Base-by-base conservation (phyloP, 1,139 yeast genomes). In the Oligophagozyma castellii region DNA sequence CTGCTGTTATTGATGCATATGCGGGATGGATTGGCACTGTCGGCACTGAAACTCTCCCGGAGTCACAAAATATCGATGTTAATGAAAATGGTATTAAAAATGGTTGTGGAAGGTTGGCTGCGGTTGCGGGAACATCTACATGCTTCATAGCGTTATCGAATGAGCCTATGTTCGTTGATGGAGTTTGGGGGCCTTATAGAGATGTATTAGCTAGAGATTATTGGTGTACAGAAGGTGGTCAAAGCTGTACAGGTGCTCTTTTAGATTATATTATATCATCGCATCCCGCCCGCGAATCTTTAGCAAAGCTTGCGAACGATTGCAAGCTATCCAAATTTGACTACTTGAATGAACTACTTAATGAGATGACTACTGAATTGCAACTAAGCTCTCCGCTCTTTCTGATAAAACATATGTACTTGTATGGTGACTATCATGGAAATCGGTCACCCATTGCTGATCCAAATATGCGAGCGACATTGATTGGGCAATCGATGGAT, bases 191-290 rank as follows among this genome's bases (percentile, higher is more conserved):
- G 13, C 98, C 98, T 3, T 89, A 89, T 58, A 69, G 84, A 46
- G 94, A 86, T 53, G 94, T 81, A 7, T 66, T 89, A 63, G 80
- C 92, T 12, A 79, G 81, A 21, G 84, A 75, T 8, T 76, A 67
- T 47, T 89, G 96, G 96, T 66, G 84, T 44, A 94, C 96, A n/a
- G 98, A 89, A 59, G 98, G 98, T 48, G 98, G 98, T 12, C 98
- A 89, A 56, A 78, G 93, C 13, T 79, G 94, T 50, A 89, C 98
- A 2, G 98, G 98, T 40, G 95, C 93, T 21, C 65, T 89, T 29
- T 65, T 89, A 43, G 92, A 89, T 3, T 94, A 83, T 55, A 92
- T 86, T n/a, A 58, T 89, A 38, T 65, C 83, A 4, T 75, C 79
- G 12, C 98, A 89, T 49, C 95, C 95, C 0, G 93, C 96, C 0